Evolutionary conservation across 306 rosid species (phyloP).

Genomic region (Pterocarpus macrocarpus): DNA sequence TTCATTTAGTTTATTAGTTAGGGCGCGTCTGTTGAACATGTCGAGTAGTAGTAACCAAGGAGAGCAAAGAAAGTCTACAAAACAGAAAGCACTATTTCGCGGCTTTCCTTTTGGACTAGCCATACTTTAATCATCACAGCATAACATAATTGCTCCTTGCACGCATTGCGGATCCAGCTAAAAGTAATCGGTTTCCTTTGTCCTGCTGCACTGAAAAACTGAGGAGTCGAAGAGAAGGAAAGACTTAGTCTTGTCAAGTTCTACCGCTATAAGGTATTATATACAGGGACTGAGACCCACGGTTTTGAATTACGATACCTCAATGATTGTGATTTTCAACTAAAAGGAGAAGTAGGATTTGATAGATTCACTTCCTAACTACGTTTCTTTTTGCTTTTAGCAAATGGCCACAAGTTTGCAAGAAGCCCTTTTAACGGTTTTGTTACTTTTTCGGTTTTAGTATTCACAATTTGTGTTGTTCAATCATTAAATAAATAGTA

Average conservation of each 20-base stretch:
- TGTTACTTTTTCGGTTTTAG: background rate
- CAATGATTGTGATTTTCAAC: background rate
- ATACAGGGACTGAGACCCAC: background rate
- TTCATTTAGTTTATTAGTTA: background rate
- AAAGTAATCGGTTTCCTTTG: conserved; percentile 17
- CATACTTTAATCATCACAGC: background rate
- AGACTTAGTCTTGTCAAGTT: background rate
- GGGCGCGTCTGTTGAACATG: background rate
- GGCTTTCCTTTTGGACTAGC: background rate
- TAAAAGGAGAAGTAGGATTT: background rate
- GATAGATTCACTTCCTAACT: background rate
- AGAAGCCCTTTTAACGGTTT: background rate
- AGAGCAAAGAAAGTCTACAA: background rate
- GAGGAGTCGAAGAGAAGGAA: background rate
- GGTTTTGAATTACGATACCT: background rate
- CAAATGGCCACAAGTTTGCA: background rate
- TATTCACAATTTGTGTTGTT: too few species aligned
- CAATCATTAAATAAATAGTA: too few species aligned
- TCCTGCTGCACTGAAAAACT: background rate
- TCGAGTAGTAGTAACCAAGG: too few species aligned
- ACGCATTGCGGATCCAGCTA: conserved; percentile 24
- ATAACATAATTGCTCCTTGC: background rate
- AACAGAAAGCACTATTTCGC: background rate
- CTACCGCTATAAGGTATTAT: background rate
- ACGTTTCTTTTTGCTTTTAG: background rate